These are phyloP conservation scores for Eucalyptus pauciflora DNA, from an alignment of 345 rosid genomes.

Conservation along the genomic window DNA sequence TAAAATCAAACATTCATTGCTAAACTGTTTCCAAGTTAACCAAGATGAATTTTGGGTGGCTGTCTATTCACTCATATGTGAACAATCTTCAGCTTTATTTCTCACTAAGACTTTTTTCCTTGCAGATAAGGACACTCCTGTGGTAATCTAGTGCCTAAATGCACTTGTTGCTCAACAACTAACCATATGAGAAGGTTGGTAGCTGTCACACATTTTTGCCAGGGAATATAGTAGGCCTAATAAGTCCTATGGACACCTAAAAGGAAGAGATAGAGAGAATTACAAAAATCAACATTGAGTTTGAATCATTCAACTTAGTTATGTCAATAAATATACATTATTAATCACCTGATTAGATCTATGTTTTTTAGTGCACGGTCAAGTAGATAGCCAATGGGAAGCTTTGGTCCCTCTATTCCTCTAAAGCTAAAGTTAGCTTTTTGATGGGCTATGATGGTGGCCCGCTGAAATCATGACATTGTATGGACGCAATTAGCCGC, in stretches of 20 bases:
- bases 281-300: background rate
- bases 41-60: background rate
- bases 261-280: background rate
- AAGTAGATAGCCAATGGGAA: background rate
- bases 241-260: background rate
- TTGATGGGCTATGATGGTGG: background rate
- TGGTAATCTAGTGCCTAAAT: background rate
- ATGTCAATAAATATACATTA: background rate
- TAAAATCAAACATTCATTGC: background rate
- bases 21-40: background rate
- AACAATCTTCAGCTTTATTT: background rate
- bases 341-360: background rate
- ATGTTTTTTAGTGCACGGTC: background rate
- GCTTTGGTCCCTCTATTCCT: background rate
- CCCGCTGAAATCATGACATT: background rate
- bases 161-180: background rate
- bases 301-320: background rate
- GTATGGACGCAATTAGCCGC: constrained; percentile 5
- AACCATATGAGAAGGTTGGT: constrained; percentile 6
- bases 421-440: background rate
- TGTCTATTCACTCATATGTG: background rate
- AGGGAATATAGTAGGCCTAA: background rate
- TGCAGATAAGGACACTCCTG: background rate
- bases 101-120: background rate
- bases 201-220: constrained; percentile 4